Percentiles rank a stretch among this genome's conserved stretches.
Evolutionary conservation across 768 basidiomycete genomes (phyloP).

Genomic region (Psilocybe azurescens): DNA sequence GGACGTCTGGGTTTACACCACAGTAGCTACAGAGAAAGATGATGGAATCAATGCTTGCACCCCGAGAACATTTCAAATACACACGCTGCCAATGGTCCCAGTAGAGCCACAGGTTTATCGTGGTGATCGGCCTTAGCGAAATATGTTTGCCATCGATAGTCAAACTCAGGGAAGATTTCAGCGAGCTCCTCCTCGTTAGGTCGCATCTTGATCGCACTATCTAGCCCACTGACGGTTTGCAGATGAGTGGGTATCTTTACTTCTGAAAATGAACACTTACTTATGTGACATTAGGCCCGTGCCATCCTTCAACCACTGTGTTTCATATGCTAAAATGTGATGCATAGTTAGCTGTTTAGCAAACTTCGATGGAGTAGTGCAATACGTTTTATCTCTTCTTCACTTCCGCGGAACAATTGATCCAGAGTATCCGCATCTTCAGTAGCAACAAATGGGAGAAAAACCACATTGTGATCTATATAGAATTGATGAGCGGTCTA

Average conservation of each 20-base stretch:
- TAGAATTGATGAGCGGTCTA: background rate
- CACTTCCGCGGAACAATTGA: constrained; percentile 43
- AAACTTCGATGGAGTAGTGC: background rate
- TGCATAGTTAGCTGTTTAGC: background rate
- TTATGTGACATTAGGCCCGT: constrained; percentile 58
- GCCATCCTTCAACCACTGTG: constrained; percentile 40
- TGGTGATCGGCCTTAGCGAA: constrained; percentile 46
- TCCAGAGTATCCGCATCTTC: constrained; percentile 57
- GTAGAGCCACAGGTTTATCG: constrained; percentile 59
- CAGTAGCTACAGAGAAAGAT: constrained; percentile 27
- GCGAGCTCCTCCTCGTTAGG: constrained; percentile 56
- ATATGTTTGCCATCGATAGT: constrained; percentile 51
- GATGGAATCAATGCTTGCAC: too few relatives aligned
- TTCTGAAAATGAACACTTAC: constrained; percentile 32
- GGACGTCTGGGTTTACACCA: constrained; percentile 20
- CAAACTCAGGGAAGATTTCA: constrained; percentile 54
- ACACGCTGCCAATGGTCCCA: constrained; percentile 42
- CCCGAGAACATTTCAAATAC: background rate
- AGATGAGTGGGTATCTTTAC: background rate
- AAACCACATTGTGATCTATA: constrained; percentile 46
- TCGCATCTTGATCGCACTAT: constrained; percentile 61
- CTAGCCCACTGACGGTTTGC: constrained; percentile 43
- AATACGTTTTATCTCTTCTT: constrained; percentile 44
- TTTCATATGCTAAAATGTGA: constrained; percentile 17
- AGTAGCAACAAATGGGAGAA: constrained; percentile 45